Percentiles rank a stretch among this genome's conserved stretches.
Conservation (phyloP, 164 flowering plant genomes). For the Sedum album region DNA sequence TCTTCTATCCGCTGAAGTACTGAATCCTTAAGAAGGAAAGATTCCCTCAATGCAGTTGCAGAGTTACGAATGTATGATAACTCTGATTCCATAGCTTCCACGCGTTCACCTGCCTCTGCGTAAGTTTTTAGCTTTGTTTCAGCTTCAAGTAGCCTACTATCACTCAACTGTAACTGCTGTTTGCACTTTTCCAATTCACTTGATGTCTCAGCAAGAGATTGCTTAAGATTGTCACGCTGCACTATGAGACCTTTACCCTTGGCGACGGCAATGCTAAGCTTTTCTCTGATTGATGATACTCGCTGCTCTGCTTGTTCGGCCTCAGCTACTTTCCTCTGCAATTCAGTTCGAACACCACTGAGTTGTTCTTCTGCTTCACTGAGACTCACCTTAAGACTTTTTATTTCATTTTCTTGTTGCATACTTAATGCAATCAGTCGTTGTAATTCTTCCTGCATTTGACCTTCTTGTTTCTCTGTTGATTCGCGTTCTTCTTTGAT, state of each 20-base stretch:
- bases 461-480: constrained; percentile 29
- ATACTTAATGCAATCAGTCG: constrained; percentile 30
- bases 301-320: constrained; percentile 90
- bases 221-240: constrained; percentile 84
- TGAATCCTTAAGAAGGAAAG: constrained; percentile 91
- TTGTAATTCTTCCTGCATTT: constrained; percentile 37
- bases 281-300: constrained; percentile 76
- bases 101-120: constrained; percentile 92
- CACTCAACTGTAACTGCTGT: constrained; percentile 69
- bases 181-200: constrained; percentile 64
- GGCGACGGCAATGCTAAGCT: constrained; percentile 91
- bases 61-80: constrained; percentile 94
- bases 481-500: constrained; percentile 33
- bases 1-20: constrained; percentile 93
- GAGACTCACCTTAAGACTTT: constrained; percentile 44
- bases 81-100: constrained; percentile 98
- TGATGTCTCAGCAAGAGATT: constrained; percentile 68
- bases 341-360: constrained; percentile 30
- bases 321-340: constrained; percentile 52
- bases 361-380: constrained; percentile 37
- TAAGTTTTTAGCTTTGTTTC: constrained; percentile 64
- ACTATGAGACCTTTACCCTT: constrained; percentile 92
- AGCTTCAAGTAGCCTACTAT: constrained; percentile 47
- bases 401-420: constrained; percentile 47
- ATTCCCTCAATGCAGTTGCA: constrained; percentile 88